These are phyloP conservation scores for Wickerhamiella allomyrinae DNA, from an alignment of 805 yeast genomes.

Conservation along the genomic window DNA sequence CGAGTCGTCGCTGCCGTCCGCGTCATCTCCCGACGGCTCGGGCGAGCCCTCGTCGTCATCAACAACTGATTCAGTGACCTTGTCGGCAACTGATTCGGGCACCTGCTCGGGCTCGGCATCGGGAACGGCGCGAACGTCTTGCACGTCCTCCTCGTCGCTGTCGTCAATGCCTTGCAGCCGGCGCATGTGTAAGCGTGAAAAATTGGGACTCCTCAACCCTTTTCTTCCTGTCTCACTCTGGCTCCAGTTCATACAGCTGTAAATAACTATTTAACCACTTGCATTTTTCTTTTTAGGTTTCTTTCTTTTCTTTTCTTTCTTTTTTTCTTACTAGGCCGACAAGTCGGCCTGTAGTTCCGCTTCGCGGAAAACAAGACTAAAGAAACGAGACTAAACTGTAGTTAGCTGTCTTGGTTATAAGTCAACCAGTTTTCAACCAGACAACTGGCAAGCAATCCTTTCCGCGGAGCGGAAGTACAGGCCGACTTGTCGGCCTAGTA, in stretches of 20 bases:
- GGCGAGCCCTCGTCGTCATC: slow-evolving; percentile 16
- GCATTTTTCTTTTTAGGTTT: no score
- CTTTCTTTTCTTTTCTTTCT: no score
- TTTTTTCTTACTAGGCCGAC: no score
- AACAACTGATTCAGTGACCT: background rate
- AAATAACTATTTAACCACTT: no score
- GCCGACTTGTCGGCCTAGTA: no score
- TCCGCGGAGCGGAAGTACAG: no score
- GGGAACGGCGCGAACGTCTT: background rate
- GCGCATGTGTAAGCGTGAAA: slow-evolving; percentile 7
- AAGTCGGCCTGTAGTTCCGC: no score
- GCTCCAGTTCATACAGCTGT: background rate
- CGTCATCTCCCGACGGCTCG: slow-evolving; percentile 31
- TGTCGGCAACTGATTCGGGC: background rate
- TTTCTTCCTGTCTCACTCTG: background rate
- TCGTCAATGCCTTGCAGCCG: slow-evolving; percentile 14
- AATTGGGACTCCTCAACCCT: background rate
- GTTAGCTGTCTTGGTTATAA: no score
- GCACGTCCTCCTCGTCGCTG: slow-evolving; percentile 14
- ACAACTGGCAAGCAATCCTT: no score
- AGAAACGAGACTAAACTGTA: no score
- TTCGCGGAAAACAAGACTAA: no score
- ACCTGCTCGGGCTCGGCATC: background rate
- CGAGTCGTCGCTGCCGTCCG: slow-evolving; percentile 43
- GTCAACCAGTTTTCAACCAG: no score